Conservation (phyloP, 352 stramenopile species). For the Stramenopiles sp. region DNA sequence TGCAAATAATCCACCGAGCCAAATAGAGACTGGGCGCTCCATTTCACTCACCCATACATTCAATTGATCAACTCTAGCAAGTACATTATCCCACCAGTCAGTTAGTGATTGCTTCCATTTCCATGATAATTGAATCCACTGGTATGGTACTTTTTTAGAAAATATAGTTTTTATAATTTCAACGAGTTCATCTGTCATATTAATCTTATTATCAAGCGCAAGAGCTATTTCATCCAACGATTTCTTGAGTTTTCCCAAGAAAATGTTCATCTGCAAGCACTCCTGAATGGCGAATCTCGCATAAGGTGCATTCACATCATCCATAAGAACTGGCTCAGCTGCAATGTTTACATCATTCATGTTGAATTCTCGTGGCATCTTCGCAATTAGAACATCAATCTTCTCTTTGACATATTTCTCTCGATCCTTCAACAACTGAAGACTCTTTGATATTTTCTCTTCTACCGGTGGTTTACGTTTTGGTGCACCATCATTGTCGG, state of each 20-base stretch:
- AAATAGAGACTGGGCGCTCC: constrained; percentile 55
- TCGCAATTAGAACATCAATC: too few species aligned
- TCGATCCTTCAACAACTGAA: too few species aligned
- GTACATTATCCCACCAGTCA: constrained; percentile 65
- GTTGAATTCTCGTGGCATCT: constrained; percentile 48
- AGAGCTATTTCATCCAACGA: constrained; percentile 81
- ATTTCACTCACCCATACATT: constrained; percentile 75
- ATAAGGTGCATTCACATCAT: constrained; percentile 42
- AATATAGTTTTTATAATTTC: constrained; percentile 27
- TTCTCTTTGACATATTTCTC: too few species aligned
- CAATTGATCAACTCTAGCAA: constrained; percentile 50
- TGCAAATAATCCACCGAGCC: constrained; percentile 73
- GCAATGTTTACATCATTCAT: constrained; percentile 52
- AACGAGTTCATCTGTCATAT: constrained; percentile 89
- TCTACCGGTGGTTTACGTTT: too few species aligned
- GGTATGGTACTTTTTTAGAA: constrained; percentile 58
- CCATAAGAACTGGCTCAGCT: constrained; percentile 44
- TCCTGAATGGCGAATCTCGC: constrained; percentile 72
- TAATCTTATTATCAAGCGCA: constrained; percentile 75
- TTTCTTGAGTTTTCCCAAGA: constrained; percentile 64
- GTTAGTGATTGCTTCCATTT: constrained; percentile 41
- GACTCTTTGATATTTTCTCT: too few species aligned
- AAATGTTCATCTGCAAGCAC: constrained; percentile 75
- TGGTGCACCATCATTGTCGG: too few species aligned
- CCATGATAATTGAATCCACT: constrained; percentile 78